Evolutionary conservation across 306 rosid genomes (phyloP), one percentile per base, ranked within the genome.

Genomic region (Trichosanthes cucumerina): DNA sequence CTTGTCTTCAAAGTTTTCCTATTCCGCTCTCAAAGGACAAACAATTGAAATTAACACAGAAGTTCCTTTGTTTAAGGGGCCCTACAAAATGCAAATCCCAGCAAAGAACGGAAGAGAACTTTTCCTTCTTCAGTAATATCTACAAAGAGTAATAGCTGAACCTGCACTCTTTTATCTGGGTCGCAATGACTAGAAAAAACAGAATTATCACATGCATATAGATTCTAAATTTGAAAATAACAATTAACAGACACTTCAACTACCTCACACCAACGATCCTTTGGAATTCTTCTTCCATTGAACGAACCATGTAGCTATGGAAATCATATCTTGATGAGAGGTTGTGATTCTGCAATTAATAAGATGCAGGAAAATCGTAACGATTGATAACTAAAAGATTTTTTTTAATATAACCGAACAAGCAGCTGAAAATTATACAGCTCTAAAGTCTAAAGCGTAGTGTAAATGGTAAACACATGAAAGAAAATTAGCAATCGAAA

Each of bases 211-310:
- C 36, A 44, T 43, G 56, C 54, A 21, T 43, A 43, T 11, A 43
- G 53, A 72, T 47, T 31, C 77, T 16, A 72, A 26, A 28, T 1
- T 28, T 28, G 15, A 47, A 70, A 49, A 33, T 49, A 15, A 73
- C 15, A 70, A 49, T 19, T 49, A 15, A 73, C 15, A 28, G 58
- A 44, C 77, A 49, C 58, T 73, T 73, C 77, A 52, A 49, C 16
- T 80, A 78, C 99, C 99, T 95, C 87, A 95, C 99, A 81, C 99
- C 99, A 84, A 95, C 97, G 72, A 95, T 95, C 86, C 77, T 91
- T 85, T 90, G 97, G 87, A 95, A 95, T 84, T 95, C 97, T 85
- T 95, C 99, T 87, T 95, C 99, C 99, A 92, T 95, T 5, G 99
- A 95, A 41, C 93, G 92, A 82, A 95, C 85, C 99, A 95, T 95